Evolutionary conservation across 2,329 filamentous ascomycete genomes (phyloP), one percentile per base, ranked within the genome.

Genomic region (Tolypocladium tundrense): DNA sequence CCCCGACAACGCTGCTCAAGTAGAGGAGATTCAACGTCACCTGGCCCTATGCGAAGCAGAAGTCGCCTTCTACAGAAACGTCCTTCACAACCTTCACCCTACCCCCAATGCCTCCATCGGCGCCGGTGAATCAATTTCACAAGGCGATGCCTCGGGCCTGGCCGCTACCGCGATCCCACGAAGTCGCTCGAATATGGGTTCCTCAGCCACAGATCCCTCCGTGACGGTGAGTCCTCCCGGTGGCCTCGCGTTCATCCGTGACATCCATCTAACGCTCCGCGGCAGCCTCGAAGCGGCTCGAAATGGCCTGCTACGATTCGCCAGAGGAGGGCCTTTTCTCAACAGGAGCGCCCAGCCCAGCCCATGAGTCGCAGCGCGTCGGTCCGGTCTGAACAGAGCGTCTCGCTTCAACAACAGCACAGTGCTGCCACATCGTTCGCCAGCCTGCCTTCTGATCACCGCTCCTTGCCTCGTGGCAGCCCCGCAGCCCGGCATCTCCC

Each of bases 361-460:
- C 68, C 69, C 60, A 80, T 80, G 77, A 70, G 72, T 63, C 76
- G 78, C 58, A 74, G 70, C 57, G 67, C 69, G 16, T 80, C 77
- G 43, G 75, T 70, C 62, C 68, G 71, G 39, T 76, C 76, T 11
- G 71, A 74, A 33, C 65, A 67, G 43, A 62, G 71, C 35, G 72
- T 72, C 63, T 51, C 52, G n/a, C 42, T 24, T 8, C 41, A 51
- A 19, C 42, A 50, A 27, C 43, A 66, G 56, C 69, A 66, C 40
- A 66, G 67, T 53, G 69, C 69, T 57, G 68, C 75, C 61, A 69
- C 73, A 3, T 64, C 67, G 16, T 58, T 67, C 33, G 59, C 57
- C 58, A 66, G 61, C 61, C 63, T 66, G 57, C 10, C 52, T 6
- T 24, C 67, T 59, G 68, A 69, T 43, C 64, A 66, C 42, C 68